phyloP scores from a whole-genome alignment of 2,329 filamentous ascomycete species.

The Trichophyton simii region DNA sequence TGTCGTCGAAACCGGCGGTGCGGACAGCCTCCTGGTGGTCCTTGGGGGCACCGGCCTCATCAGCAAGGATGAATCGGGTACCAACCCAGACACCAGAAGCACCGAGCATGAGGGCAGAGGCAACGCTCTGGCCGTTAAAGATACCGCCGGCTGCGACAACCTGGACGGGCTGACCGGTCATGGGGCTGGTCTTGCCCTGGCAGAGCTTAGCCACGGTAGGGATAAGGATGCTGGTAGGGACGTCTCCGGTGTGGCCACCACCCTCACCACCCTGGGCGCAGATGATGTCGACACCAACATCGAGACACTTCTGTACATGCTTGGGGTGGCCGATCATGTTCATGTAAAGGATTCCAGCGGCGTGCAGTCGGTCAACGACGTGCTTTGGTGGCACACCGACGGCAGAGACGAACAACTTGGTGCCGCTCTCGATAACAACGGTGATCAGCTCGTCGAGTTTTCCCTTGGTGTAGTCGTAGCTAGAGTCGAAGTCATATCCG shows the following conservation, averaged over 20 bases:
- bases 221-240: conserved; percentile 83
- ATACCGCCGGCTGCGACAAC: conserved; percentile 90
- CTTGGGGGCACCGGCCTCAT: conserved; percentile 88
- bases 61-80: conserved; percentile 83
- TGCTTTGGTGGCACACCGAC: conserved; percentile 83
- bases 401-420: conserved; percentile 89
- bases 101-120: conserved; percentile 83
- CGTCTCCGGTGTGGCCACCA: conserved; percentile 89
- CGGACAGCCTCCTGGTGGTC: conserved; percentile 91
- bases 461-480: conserved; percentile 99
- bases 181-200: conserved; percentile 67
- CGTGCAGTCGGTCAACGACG: conserved; percentile 83
- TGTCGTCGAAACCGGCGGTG: conserved; percentile 88
- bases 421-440: conserved; percentile 83
- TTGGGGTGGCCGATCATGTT: conserved; percentile 99
- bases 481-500: conserved; percentile 25
- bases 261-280: conserved; percentile 97
- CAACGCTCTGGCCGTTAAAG: conserved; percentile 81
- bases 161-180: conserved; percentile 78
- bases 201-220: conserved; percentile 76
- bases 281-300: conserved; percentile 86
- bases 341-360: conserved; percentile 84
- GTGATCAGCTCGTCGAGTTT: conserved; percentile 84
- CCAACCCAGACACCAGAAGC: conserved; percentile 91
- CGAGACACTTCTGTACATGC: conserved; percentile 93